Conservation (phyloP, 495 filamentous ascomycete genomes). For the Delitschia confertaspora region DNA sequence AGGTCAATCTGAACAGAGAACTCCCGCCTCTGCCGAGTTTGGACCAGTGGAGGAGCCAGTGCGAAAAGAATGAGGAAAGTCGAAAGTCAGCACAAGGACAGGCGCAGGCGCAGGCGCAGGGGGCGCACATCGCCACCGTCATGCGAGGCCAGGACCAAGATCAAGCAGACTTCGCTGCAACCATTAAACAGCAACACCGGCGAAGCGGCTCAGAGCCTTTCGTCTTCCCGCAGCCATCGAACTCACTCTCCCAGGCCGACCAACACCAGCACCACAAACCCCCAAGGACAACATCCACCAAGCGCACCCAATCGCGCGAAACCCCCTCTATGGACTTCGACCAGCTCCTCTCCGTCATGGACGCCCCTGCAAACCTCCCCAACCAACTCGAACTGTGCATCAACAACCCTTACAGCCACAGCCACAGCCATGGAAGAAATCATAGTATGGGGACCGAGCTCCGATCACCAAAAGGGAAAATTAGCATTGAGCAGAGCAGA, state of each 20-base stretch:
- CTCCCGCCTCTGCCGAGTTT: conserved; percentile 37
- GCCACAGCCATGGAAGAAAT: not conserved
- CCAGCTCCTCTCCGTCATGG: conserved; percentile 18
- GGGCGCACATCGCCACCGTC: conserved; percentile 28
- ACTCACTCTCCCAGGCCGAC: conserved; percentile 2
- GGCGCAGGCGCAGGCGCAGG: conserved; percentile 1
- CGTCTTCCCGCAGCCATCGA: conserved; percentile 3
- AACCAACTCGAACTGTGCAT: conserved; percentile 4
- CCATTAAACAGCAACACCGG: conserved; percentile 20
- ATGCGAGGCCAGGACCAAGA: conserved; percentile 25
- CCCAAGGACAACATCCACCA: not conserved
- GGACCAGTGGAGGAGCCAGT: conserved; percentile 32
- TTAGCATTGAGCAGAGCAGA: conserved; percentile 7
- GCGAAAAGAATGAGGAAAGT: conserved; percentile 14
- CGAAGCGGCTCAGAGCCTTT: conserved; percentile 25
- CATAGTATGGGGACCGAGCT: conserved; percentile 4
- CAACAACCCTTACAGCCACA: too few species aligned
- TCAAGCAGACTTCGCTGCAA: conserved; percentile 21
- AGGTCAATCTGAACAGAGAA: conserved; percentile 37
- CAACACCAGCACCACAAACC: too few species aligned
- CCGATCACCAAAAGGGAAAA: conserved; percentile 10
- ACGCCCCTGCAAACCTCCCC: conserved; percentile 4
- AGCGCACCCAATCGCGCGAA: not conserved
- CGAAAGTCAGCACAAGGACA: too few species aligned
- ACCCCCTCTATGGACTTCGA: conserved; percentile 17